Percentiles rank a stretch among this genome's conserved stretches.
Conservation (phyloP, 768 basidiomycete genomes). For the Mycena alexandri region DNA sequence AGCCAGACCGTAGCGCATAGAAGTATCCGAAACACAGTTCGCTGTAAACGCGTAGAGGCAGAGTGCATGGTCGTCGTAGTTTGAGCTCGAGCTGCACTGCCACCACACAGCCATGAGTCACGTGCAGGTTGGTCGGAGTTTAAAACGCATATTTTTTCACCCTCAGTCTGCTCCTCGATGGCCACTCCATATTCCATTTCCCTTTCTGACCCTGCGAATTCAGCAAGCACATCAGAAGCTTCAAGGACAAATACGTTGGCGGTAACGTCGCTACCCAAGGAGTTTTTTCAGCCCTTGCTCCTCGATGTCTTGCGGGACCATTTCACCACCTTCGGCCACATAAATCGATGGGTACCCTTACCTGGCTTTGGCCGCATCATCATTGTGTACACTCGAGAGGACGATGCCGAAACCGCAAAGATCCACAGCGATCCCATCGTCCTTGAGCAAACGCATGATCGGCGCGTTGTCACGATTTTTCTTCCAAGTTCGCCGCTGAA, state of each 20-base stretch:
- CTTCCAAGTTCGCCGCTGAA: not conserved
- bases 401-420: constrained; percentile 79
- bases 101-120: too few species aligned
- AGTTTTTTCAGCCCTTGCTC: constrained; percentile 81
- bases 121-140: too few species aligned
- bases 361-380: constrained; percentile 86
- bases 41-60: too few species aligned
- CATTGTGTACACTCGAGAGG: constrained; percentile 77
- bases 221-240: constrained; percentile 18
- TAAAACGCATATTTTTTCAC: not conserved
- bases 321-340: constrained; percentile 81
- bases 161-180: constrained; percentile 22
- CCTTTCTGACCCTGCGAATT: constrained; percentile 29
- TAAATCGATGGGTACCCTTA: constrained; percentile 94
- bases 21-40: too few species aligned
- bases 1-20: too few species aligned
- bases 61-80: too few species aligned
- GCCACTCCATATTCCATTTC: constrained; percentile 36
- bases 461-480: constrained; percentile 55
- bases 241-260: constrained; percentile 85
- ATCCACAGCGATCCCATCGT: constrained; percentile 71
- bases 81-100: too few species aligned
- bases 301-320: constrained; percentile 76
- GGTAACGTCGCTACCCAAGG: constrained; percentile 79
- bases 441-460: constrained; percentile 62